Percentiles rank a stretch among this genome's conserved stretches.
Conservation (phyloP, 495 filamentous ascomycete genomes). For the Penicillium turbatum region DNA sequence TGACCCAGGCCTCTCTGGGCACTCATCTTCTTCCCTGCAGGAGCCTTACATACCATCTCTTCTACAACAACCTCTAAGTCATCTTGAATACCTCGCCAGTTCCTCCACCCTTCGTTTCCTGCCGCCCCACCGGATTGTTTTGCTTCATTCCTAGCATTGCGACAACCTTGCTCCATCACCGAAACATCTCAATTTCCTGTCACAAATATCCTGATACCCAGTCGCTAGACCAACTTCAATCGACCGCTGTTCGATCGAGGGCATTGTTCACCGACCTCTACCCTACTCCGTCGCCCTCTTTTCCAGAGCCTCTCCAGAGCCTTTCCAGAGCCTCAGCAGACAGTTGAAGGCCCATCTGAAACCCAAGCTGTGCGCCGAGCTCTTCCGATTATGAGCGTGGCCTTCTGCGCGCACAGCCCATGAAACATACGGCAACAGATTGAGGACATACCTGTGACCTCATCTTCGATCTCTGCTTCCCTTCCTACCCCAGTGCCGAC, state of each 20-base stretch:
- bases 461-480: constrained; percentile 23
- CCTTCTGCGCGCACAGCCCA: constrained; percentile 15
- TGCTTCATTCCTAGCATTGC: constrained; percentile 5
- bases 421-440: constrained; percentile 32
- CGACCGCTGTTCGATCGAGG: not conserved
- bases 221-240: not conserved
- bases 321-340: not conserved
- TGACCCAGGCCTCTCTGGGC: constrained; percentile 1
- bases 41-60: not conserved
- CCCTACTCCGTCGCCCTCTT: not conserved
- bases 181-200: not conserved
- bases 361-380: constrained; percentile 3
- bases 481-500: constrained; percentile 28
- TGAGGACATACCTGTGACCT: constrained; percentile 17
- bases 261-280: not conserved
- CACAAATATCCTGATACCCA: not conserved
- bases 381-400: constrained; percentile 28
- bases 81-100: not conserved
- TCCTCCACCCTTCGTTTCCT: not conserved
- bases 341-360: not conserved
- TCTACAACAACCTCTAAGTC: not conserved
- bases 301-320: not conserved
- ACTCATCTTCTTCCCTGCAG: not conserved
- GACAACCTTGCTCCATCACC: constrained; percentile 3
- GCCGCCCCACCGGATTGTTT: not conserved